Evolutionary conservation across 1,284 basidiomycete genomes (phyloP).

Genomic region (Naganishia liquefaciens): DNA sequence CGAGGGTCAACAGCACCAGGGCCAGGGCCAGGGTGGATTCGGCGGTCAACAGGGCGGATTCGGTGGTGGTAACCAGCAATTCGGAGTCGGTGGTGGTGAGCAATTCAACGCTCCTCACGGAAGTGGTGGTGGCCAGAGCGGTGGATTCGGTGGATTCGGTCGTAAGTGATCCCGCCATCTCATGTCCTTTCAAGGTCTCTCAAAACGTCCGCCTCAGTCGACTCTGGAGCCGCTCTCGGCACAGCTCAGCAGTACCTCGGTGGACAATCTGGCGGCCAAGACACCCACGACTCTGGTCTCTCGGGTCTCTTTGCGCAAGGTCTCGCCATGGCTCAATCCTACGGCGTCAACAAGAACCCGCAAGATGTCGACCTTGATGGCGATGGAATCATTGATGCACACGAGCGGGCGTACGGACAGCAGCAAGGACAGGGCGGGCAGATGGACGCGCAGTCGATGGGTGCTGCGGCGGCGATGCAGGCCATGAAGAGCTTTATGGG

Average conservation of each 20-base stretch:
- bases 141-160: constrained; percentile 8
- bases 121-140: constrained; percentile 30
- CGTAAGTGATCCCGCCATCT: background rate
- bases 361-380: constrained; percentile 60
- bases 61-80: constrained; percentile 3
- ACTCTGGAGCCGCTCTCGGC: constrained; percentile 43
- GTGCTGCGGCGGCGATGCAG: constrained; percentile 62
- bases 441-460: constrained; percentile 36
- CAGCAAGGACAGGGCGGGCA: constrained; percentile 52
- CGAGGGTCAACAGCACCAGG: constrained; percentile 36
- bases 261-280: background rate
- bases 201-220: constrained; percentile 39
- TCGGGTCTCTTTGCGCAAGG: constrained; percentile 30
- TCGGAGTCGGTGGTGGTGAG: constrained; percentile 1
- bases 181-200: background rate
- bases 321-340: constrained; percentile 38
- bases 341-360: constrained; percentile 46
- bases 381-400: constrained; percentile 60
- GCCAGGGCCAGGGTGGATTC: constrained; percentile 16
- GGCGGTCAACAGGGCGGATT: background rate
- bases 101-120: background rate
- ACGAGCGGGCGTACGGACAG: constrained; percentile 60
- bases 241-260: constrained; percentile 41
- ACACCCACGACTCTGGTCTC: constrained; percentile 5
- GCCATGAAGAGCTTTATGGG: constrained; percentile 31